These are phyloP conservation scores for Millerozyma miso DNA, from an alignment of 805 yeast species.

Conservation along the genomic window DNA sequence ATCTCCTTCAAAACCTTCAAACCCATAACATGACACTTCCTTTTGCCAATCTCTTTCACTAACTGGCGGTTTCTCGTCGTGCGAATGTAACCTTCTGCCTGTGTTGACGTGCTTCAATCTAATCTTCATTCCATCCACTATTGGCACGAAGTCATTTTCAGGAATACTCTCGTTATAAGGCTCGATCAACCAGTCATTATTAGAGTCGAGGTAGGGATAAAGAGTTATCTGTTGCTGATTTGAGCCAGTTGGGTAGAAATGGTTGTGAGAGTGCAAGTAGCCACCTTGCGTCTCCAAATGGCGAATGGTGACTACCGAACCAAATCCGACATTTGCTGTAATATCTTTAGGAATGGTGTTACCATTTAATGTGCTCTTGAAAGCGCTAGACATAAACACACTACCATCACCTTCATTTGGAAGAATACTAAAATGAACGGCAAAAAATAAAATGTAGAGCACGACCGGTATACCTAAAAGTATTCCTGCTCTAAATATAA, in stretches of 20 bases:
- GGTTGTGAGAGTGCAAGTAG: slow-evolving; percentile 76
- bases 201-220: slow-evolving; percentile 72
- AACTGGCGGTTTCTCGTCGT: slow-evolving; percentile 77
- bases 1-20: slow-evolving; percentile 73
- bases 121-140: slow-evolving; percentile 65
- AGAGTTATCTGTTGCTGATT: slow-evolving; percentile 80
- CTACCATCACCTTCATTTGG: slow-evolving; percentile 65
- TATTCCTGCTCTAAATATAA: slow-evolving; percentile 46
- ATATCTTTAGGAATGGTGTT: slow-evolving; percentile 57
- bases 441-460: slow-evolving; percentile 56
- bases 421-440: slow-evolving; percentile 58
- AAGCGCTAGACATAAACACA: slow-evolving; percentile 68
- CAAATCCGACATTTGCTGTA: slow-evolving; percentile 66
- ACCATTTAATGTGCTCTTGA: slow-evolving; percentile 59
- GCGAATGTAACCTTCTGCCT: slow-evolving; percentile 71
- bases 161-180: slow-evolving; percentile 57
- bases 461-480: slow-evolving; percentile 56
- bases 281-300: slow-evolving; percentile 74
- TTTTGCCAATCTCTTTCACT: slow-evolving; percentile 79
- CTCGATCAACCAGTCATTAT: slow-evolving; percentile 71
- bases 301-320: slow-evolving; percentile 61
- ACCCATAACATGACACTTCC: slow-evolving; percentile 76
- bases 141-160: slow-evolving; percentile 55
- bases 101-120: slow-evolving; percentile 59
- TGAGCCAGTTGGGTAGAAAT: slow-evolving; percentile 71